These are phyloP conservation scores for Penicillium pulvis DNA, from an alignment of 495 filamentous ascomycete species.

Conservation along the genomic window DNA sequence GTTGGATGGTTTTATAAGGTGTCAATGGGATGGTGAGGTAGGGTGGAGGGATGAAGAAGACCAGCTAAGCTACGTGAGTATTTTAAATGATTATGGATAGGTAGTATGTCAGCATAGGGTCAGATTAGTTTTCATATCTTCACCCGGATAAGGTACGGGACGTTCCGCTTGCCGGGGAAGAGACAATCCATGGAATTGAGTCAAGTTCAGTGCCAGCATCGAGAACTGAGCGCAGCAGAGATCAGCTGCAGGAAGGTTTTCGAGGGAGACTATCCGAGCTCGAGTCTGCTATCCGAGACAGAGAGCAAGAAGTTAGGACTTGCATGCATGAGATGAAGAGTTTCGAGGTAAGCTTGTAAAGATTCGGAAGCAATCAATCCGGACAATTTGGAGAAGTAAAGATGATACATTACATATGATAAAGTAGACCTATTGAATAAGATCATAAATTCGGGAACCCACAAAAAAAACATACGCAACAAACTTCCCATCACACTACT, in stretches of 20 bases:
- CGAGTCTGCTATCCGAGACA: slow-evolving; percentile 33
- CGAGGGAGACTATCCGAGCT: slow-evolving; percentile 20
- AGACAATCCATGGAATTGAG: slow-evolving; percentile 14
- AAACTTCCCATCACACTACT: not conserved
- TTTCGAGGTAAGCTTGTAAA: slow-evolving; percentile 6
- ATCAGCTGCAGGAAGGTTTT: slow-evolving; percentile 5
- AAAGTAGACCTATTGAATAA: not conserved
- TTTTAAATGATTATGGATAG: not conserved
- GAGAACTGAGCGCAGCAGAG: slow-evolving; percentile 20
- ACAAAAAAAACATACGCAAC: not conserved
- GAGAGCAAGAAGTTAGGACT: slow-evolving; percentile 10
- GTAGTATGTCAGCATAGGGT: not conserved
- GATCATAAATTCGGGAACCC: not conserved
- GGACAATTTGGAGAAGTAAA: not conserved
- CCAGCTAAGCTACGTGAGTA: not conserved
- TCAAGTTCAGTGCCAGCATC: not conserved
- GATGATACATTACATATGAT: not conserved
- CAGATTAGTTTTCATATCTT: not conserved
- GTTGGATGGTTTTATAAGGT: not conserved
- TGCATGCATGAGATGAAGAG: slow-evolving; percentile 1
- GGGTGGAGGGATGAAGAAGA: not conserved
- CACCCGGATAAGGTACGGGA: not conserved
- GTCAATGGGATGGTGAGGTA: not conserved
- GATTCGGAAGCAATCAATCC: not conserved
- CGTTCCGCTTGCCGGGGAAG: slow-evolving; percentile 1